phyloP scores from a whole-genome alignment of 2,329 filamentous ascomycete genomes.

The Periglandula ipomoeae region DNA sequence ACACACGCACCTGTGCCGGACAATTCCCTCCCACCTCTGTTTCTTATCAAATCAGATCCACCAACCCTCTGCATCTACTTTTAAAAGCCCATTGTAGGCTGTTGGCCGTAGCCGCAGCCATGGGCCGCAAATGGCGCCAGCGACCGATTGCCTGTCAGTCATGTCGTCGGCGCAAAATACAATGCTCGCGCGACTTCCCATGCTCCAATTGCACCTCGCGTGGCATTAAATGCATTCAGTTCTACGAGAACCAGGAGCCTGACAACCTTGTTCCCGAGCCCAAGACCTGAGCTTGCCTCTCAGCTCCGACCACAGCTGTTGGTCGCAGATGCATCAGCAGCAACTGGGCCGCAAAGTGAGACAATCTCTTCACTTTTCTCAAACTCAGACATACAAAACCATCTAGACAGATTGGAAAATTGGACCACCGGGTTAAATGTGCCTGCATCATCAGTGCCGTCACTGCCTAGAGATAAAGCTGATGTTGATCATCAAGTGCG shows the following conservation, averaged over 20 bases:
- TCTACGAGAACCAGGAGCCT: slow-evolving; percentile 2
- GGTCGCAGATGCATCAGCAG: neutral
- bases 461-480: neutral
- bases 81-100: neutral
- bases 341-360: too few relatives aligned
- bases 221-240: slow-evolving; percentile 17
- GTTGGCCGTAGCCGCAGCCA: too few relatives aligned
- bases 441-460: neutral
- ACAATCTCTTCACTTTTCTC: neutral
- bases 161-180: slow-evolving; percentile 22
- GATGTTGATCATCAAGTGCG: neutral
- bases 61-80: neutral
- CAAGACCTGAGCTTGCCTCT: neutral
- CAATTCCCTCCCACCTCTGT: neutral
- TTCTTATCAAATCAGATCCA: neutral
- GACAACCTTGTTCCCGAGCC: neutral
- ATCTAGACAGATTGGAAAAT: slow-evolving; percentile 2
- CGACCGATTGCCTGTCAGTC: slow-evolving; percentile 24
- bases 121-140: slow-evolving; percentile 21
- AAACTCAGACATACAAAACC: slow-evolving; percentile 1
- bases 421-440: neutral
- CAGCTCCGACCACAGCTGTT: neutral
- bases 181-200: slow-evolving; percentile 23
- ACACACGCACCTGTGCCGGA: too few relatives aligned
- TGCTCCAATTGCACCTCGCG: slow-evolving; percentile 24